phyloP scores from a whole-genome alignment of 768 basidiomycete genomes.

The Cystobasidium onofrii region DNA sequence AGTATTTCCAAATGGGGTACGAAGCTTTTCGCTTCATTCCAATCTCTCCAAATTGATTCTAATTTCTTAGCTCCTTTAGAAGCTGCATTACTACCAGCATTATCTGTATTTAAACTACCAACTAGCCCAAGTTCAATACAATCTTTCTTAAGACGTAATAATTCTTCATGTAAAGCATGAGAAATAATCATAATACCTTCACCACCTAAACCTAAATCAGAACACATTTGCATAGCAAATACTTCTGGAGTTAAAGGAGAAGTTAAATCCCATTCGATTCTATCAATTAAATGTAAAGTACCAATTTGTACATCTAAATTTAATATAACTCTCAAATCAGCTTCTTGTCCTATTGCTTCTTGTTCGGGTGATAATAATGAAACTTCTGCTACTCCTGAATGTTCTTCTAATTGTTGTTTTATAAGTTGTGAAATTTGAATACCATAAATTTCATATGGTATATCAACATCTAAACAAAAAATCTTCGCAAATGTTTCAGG shows the following conservation, averaged over 20 bases:
- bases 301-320: conserved; percentile 84
- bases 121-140: conserved; percentile 89
- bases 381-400: conserved; percentile 68
- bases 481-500: conserved; percentile 76
- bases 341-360: conserved; percentile 48
- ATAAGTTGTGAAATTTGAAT: conserved; percentile 80
- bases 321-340: conserved; percentile 48
- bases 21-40: conserved; percentile 85
- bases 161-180: conserved; percentile 89
- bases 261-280: conserved; percentile 97
- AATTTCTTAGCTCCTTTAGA: conserved; percentile 66
- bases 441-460: conserved; percentile 60
- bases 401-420: conserved; percentile 80
- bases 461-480: conserved; percentile 80
- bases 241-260: conserved; percentile 73
- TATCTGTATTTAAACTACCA: conserved; percentile 54
- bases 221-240: conserved; percentile 69
- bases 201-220: conserved; percentile 77
- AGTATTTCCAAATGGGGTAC: conserved; percentile 78
- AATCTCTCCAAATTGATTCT: conserved; percentile 88
- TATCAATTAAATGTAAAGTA: conserved; percentile 79
- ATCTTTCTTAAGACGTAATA: conserved; percentile 89
- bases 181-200: conserved; percentile 82
- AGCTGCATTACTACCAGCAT: conserved; percentile 55
- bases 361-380: conserved; percentile 43